Conservation (phyloP, 345 rosid genomes). For the Eutrema japonicum region DNA sequence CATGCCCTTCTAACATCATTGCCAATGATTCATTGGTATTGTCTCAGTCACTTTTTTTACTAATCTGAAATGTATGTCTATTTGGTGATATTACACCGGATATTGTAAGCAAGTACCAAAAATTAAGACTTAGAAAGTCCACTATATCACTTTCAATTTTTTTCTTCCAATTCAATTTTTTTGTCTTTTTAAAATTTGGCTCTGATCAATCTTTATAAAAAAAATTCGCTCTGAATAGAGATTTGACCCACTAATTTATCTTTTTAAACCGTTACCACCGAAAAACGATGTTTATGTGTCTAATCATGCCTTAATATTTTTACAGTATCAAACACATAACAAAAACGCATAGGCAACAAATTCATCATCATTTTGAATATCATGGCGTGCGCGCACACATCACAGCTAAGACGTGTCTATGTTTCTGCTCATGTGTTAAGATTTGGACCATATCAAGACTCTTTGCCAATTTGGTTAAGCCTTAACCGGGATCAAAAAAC, state of each 20-base stretch:
- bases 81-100: not conserved
- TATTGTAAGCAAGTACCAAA: not conserved
- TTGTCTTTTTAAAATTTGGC: not conserved
- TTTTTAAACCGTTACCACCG: conserved; percentile 2
- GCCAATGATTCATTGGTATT: not conserved
- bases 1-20: conserved; percentile 29
- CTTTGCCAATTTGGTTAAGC: conserved; percentile 8
- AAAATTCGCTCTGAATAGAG: not conserved
- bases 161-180: not conserved
- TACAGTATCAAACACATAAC: not conserved
- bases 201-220: not conserved
- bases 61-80: not conserved
- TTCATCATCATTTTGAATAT: conserved; percentile 14
- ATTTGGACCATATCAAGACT: conserved; percentile 6
- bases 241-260: conserved; percentile 3
- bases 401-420: conserved; percentile 31
- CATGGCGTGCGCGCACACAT: conserved; percentile 32
- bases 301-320: not conserved
- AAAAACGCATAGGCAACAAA: conserved; percentile 29
- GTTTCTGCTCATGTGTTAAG: not conserved
- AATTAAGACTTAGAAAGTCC: not conserved
- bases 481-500: not conserved
- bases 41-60: not conserved
- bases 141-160: not conserved
- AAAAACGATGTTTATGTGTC: conserved; percentile 3